These are phyloP conservation scores for Inga oerstediana DNA, from an alignment of 306 rosid species.

Conservation along the genomic window DNA sequence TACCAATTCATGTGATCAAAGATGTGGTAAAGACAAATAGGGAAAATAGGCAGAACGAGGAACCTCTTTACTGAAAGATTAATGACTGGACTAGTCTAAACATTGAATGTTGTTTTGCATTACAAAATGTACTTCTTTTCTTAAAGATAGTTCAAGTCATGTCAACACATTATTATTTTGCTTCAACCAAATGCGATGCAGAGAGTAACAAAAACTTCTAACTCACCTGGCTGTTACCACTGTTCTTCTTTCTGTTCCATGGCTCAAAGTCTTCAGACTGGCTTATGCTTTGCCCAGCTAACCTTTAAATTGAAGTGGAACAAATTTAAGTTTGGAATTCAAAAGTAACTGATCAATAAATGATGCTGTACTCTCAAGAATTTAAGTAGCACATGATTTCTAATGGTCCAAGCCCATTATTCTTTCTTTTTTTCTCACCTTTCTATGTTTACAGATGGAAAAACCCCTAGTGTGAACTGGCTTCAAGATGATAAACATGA, in stretches of 20 bases:
- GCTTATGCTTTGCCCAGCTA: conserved; percentile 3
- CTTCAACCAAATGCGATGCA: not conserved
- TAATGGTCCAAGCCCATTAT: conserved; percentile 14
- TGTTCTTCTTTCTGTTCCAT: not conserved
- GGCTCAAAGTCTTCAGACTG: conserved; percentile 8
- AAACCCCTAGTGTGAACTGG: conserved; percentile 67
- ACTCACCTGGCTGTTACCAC: not conserved
- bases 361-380: conserved; percentile 2
- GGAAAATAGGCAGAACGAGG: not conserved
- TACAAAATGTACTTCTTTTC: not conserved
- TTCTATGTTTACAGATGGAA: conserved; percentile 33
- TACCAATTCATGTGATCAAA: not conserved
- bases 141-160: not conserved
- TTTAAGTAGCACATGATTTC: not conserved
- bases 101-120: not conserved
- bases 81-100: not conserved
- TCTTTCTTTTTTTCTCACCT: conserved; percentile 36
- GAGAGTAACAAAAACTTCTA: not conserved
- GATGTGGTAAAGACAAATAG: not conserved
- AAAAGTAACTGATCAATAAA: conserved; percentile 8
- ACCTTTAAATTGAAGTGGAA: not conserved
- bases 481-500: conserved; percentile 67
- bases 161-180: not conserved
- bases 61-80: not conserved
- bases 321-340: conserved; percentile 4